These are phyloP conservation scores for Stellera chamaejasme DNA, from an alignment of 345 rosid genomes.

Conservation along the genomic window DNA sequence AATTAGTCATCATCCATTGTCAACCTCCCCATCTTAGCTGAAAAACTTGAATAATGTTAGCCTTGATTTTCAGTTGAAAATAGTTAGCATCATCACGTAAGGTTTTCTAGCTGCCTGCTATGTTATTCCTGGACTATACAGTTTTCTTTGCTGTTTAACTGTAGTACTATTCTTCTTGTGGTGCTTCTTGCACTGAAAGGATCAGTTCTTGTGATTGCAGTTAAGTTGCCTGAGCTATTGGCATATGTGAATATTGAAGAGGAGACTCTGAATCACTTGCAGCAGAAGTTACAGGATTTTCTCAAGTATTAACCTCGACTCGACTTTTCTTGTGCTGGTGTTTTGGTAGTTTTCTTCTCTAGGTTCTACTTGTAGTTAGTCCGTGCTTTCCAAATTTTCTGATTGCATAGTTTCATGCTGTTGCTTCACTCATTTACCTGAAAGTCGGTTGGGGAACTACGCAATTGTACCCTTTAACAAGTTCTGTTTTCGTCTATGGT, in stretches of 20 bases:
- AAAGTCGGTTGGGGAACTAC: not conserved
- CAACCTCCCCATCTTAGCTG: no score
- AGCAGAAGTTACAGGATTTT: constrained; percentile 74
- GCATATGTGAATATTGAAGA: constrained; percentile 83
- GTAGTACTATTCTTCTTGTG: no score
- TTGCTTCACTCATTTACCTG: no score
- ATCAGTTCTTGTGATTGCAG: constrained; percentile 31
- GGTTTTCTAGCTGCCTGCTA: no score
- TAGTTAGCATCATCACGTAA: no score
- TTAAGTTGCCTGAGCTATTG: constrained; percentile 88
- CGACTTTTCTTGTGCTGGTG: not conserved
- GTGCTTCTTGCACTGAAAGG: not conserved
- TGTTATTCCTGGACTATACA: no score
- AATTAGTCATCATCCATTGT: no score
- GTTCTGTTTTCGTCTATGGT: not conserved
- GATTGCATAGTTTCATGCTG: not conserved
- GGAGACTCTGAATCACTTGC: constrained; percentile 68
- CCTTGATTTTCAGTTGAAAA: no score
- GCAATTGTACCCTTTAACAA: not conserved
- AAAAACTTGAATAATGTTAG: no score
- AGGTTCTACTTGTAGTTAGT: not conserved
- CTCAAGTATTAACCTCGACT: constrained; percentile 48
- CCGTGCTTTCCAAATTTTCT: not conserved
- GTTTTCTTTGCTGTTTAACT: no score
- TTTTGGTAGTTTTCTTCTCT: not conserved